Evolutionary conservation across 225 moss, liverwort and hornwort species (phyloP).

Genomic region (Pleurozium schreberi): DNA sequence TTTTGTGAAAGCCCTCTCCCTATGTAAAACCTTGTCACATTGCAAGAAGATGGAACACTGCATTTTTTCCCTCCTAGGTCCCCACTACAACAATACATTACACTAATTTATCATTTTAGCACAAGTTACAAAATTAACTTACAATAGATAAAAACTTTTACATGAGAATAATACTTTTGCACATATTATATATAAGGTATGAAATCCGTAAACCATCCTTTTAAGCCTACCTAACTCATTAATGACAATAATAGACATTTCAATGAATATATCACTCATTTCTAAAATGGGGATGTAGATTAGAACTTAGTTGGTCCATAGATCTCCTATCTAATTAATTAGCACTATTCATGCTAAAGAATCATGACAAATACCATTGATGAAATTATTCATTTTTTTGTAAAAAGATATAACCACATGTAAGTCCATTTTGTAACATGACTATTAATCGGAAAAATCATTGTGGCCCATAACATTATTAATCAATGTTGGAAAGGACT

Average conservation of each 20-base stretch:
- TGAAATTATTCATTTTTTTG: not conserved
- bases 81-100: fast-evolving
- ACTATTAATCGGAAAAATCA: not conserved
- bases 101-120: not conserved
- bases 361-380: not conserved
- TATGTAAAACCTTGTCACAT: too few species aligned
- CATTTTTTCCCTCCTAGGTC: not conserved
- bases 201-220: too few species aligned
- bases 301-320: not conserved
- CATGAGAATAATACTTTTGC: not conserved
- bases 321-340: too few species aligned
- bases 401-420: not conserved
- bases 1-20: too few species aligned
- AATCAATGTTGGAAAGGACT: too few species aligned
- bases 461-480: not conserved
- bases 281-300: not conserved
- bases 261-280: too few species aligned
- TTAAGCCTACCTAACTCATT: too few species aligned
- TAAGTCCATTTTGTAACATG: fast-evolving
- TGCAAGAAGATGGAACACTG: too few species aligned
- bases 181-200: not conserved
- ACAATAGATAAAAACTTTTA: not conserved
- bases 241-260: too few species aligned
- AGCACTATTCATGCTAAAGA: not conserved
- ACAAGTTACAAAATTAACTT: not conserved